phyloP scores from a whole-genome alignment of 1,284 basidiomycete genomes.

The Omphalotus olearius region DNA sequence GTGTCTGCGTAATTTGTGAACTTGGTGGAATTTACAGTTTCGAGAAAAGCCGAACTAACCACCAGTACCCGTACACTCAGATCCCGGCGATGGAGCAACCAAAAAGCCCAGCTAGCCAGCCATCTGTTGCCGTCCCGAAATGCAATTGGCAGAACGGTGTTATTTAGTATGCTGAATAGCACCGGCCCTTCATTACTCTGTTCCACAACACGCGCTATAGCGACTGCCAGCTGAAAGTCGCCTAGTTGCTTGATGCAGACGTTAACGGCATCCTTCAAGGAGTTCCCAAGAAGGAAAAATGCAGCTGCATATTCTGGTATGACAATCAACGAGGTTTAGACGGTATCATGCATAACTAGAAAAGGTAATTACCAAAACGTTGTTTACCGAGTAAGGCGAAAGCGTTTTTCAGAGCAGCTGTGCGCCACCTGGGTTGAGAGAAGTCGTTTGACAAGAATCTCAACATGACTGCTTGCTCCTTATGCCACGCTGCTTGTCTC shows the following conservation, averaged over 20 bases:
- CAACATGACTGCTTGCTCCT: slow-evolving; percentile 87
- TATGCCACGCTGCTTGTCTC: slow-evolving; percentile 94
- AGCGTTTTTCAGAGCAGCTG: slow-evolving; percentile 95
- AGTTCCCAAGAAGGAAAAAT: slow-evolving; percentile 92
- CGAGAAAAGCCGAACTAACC: slow-evolving; percentile 37
- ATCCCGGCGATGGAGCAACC: slow-evolving; percentile 83
- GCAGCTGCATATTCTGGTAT: slow-evolving; percentile 88
- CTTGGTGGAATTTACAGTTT: slow-evolving; percentile 4
- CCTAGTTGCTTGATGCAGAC: slow-evolving; percentile 86
- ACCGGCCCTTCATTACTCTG: slow-evolving; percentile 80
- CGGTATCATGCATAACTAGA: slow-evolving; percentile 1
- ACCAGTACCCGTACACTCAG: slow-evolving; percentile 81
- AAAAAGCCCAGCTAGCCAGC: slow-evolving; percentile 97
- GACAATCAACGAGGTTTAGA: not conserved
- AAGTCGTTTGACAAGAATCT: slow-evolving; percentile 95
- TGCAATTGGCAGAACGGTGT: slow-evolving; percentile 78
- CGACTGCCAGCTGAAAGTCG: slow-evolving; percentile 89
- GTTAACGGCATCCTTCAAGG: slow-evolving; percentile 87
- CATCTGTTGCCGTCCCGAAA: slow-evolving; percentile 87
- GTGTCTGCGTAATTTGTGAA: slow-evolving; percentile 48
- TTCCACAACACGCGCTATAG: slow-evolving; percentile 82
- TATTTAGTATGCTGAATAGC: slow-evolving; percentile 64
- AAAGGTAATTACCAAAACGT: slow-evolving; percentile 71
- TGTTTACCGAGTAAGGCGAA: slow-evolving; percentile 90
- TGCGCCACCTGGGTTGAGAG: slow-evolving; percentile 79